Conservation (phyloP, 306 rosid species). For the Sicyos baderoa region DNA sequence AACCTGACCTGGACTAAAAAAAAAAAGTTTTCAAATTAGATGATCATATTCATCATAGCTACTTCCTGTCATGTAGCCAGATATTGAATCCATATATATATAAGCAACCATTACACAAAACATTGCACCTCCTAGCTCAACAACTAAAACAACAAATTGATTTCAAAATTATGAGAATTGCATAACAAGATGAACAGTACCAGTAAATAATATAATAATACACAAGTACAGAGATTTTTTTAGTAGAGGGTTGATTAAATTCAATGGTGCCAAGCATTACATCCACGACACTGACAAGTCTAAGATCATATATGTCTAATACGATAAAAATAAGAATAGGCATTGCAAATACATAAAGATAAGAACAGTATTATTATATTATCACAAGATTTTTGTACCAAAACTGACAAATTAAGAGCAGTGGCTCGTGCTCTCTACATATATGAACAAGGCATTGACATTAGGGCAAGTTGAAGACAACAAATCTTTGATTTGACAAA, state of each 20-base stretch:
- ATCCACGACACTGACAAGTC: not conserved
- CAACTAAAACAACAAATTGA: not conserved
- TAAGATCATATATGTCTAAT: not conserved
- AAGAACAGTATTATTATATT: conserved; percentile 51
- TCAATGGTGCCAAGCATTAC: conserved; percentile 6
- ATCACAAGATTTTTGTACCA: conserved; percentile 73
- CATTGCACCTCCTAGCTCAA: not conserved
- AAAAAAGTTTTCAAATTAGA: not conserved
- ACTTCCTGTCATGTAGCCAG: not conserved
- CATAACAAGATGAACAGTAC: not conserved
- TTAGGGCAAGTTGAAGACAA: conserved; percentile 46
- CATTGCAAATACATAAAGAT: not conserved
- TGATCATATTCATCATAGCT: not conserved
- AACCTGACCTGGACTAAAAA: too few relatives aligned
- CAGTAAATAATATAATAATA: not conserved
- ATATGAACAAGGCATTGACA: conserved; percentile 38
- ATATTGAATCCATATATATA: not conserved
- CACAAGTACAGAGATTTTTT: not conserved
- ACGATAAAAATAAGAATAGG: not conserved
- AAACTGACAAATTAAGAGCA: conserved; percentile 40
- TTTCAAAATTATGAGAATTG: not conserved
- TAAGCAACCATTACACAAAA: not conserved
- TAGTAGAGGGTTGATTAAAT: not conserved
- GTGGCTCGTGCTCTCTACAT: conserved; percentile 6
- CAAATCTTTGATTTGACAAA: conserved; percentile 43